Conservation (phyloP, 306 rosid genomes). For the Bauhinia variegata region DNA sequence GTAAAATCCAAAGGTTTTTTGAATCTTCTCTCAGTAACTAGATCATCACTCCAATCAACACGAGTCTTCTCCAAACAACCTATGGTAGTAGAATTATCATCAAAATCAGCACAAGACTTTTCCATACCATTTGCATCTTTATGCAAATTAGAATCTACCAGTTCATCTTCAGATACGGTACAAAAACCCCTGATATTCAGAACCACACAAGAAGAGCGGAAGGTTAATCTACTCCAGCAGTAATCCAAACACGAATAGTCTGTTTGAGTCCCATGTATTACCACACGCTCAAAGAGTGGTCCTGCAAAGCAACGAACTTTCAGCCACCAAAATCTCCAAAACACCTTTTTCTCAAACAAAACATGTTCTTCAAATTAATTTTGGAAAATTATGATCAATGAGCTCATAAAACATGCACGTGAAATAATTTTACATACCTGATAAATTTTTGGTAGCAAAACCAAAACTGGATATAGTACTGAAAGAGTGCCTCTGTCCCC, state of each 20-base stretch:
- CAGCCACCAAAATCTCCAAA: neutral
- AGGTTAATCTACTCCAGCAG: conserved; percentile 10
- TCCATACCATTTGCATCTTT: conserved; percentile 18
- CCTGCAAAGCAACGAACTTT: conserved; percentile 27
- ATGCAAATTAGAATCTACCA: neutral
- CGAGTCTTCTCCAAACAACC: conserved; percentile 5
- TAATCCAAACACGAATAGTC: neutral
- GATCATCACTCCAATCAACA: conserved; percentile 9
- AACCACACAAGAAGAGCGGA: conserved; percentile 7
- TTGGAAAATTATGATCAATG: neutral
- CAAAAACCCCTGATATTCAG: conserved; percentile 29
- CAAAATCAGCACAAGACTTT: conserved; percentile 23
- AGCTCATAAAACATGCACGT: neutral
- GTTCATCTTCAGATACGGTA: conserved; percentile 24
- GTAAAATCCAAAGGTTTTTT: conserved; percentile 59
- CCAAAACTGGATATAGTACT: neutral
- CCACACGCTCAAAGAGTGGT: neutral
- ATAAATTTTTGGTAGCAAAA: neutral
- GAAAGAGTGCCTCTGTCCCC: neutral
- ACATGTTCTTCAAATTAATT: neutral
- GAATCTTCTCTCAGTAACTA: conserved; percentile 12
- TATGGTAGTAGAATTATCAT: neutral
- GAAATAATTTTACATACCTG: conserved; percentile 10
- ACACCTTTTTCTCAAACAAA: neutral
- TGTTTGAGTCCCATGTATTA: neutral